These are phyloP conservation scores for Zostera marina DNA, from an alignment of 116 monocot genomes.

Conservation along the genomic window DNA sequence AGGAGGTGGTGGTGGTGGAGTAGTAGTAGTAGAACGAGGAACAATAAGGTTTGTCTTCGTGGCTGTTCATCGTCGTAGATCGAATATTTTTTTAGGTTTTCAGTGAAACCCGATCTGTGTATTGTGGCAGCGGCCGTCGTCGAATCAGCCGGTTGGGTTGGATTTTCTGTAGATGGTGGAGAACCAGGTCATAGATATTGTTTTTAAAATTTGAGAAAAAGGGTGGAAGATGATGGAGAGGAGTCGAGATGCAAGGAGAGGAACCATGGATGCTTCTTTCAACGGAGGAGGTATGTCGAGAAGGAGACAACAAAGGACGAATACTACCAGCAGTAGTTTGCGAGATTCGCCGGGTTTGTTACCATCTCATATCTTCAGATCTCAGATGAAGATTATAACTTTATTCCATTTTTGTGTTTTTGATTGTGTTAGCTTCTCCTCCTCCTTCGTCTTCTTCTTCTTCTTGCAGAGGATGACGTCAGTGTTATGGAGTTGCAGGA, in stretches of 20 bases:
- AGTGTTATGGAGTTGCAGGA: constrained; percentile 51
- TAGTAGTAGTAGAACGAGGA: not conserved
- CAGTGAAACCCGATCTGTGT: not conserved
- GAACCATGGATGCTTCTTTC: constrained; percentile 35
- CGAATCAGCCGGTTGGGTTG: not conserved
- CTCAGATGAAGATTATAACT: constrained; percentile 1
- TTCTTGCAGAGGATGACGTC: constrained; percentile 53
- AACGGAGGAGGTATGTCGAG: constrained; percentile 25
- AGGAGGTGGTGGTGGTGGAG: not conserved
- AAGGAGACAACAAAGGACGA: constrained; percentile 51
- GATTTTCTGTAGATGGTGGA: not conserved
- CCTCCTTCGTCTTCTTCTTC: too few relatives aligned
- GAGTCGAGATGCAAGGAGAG: constrained; percentile 74
- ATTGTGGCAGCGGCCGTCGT: too few relatives aligned
- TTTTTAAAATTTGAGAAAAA: not conserved
- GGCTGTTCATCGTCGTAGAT: too few relatives aligned
- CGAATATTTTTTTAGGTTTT: too few relatives aligned
- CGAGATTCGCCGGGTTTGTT: constrained; percentile 67
- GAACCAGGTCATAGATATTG: not conserved
- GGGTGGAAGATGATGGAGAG: constrained; percentile 46
- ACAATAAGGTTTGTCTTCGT: not conserved
- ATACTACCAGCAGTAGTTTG: constrained; percentile 10
- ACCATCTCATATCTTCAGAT: not conserved
- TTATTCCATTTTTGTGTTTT: not conserved
- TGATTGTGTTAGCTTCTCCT: constrained; percentile 5